phyloP scores from a whole-genome alignment of 1,284 basidiomycete species.

The Kwoniella shivajii region DNA sequence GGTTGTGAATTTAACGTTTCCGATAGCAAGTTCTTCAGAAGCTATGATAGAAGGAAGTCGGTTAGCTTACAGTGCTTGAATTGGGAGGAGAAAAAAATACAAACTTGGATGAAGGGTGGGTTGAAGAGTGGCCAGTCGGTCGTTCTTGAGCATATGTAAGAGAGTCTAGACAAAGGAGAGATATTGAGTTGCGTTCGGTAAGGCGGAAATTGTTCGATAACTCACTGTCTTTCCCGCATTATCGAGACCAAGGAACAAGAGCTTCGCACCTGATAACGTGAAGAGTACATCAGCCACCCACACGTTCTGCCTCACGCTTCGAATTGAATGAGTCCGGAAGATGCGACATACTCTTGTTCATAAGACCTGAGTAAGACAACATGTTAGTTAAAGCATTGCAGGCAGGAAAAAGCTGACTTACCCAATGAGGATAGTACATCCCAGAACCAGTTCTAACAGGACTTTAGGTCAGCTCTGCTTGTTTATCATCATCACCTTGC shows the following conservation, averaged over 20 bases:
- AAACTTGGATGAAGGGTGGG: constrained; percentile 98
- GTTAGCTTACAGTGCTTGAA: neutral
- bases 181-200: neutral
- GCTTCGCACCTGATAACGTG: constrained; percentile 69
- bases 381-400: constrained; percentile 14
- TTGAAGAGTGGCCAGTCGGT: constrained; percentile 94
- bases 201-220: constrained; percentile 13
- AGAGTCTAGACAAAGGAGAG: constrained; percentile 70
- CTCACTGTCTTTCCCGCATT: constrained; percentile 98
- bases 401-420: constrained; percentile 52
- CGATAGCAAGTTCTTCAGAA: constrained; percentile 98
- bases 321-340: neutral
- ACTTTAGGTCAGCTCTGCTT: neutral
- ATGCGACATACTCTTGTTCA: constrained; percentile 78
- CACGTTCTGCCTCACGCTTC: neutral
- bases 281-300: neutral
- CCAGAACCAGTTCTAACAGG: constrained; percentile 82
- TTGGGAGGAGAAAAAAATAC: constrained; percentile 28
- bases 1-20: constrained; percentile 98
- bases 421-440: constrained; percentile 88
- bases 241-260: constrained; percentile 97
- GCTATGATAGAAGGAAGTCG: constrained; percentile 59
- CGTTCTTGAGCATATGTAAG: constrained; percentile 99
- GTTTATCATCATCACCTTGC: neutral
- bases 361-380: constrained; percentile 65